Percentiles rank a stretch among this genome's conserved stretches.
Evolutionary conservation across 1,139 yeast species (phyloP).

Genomic region (Nematodospora anomalae): DNA sequence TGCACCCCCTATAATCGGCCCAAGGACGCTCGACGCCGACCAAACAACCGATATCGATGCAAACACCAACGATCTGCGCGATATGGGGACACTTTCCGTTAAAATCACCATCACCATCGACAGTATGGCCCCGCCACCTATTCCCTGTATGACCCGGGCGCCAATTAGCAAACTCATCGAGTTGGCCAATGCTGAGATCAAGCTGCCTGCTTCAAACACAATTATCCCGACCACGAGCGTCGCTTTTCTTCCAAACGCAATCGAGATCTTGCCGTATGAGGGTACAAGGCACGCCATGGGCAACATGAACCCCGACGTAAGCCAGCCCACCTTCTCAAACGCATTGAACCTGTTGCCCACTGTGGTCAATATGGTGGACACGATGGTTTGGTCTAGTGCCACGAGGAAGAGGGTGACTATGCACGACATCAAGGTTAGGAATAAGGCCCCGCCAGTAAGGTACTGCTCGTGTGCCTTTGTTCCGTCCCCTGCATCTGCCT

Average conservation of each 20-base stretch:
- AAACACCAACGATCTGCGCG: slow-evolving; percentile 54
- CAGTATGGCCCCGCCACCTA: slow-evolving; percentile 73
- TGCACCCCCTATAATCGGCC: slow-evolving; percentile 72
- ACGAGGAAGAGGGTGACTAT: slow-evolving; percentile 54
- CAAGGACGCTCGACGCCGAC: slow-evolving; percentile 51
- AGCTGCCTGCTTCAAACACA: slow-evolving; percentile 63
- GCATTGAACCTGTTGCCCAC: slow-evolving; percentile 56
- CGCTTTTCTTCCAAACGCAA: slow-evolving; percentile 60
- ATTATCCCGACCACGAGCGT: slow-evolving; percentile 50
- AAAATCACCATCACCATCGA: slow-evolving; percentile 58
- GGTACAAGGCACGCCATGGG: slow-evolving; percentile 61
- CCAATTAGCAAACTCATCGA: slow-evolving; percentile 64
- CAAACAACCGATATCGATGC: slow-evolving; percentile 53
- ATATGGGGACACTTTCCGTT: slow-evolving; percentile 60
- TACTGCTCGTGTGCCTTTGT: slow-evolving; percentile 50
- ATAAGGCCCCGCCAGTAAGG: slow-evolving; percentile 42
- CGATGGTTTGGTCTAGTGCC: slow-evolving; percentile 70
- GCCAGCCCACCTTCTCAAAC: slow-evolving; percentile 60
- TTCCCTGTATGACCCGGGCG: slow-evolving; percentile 69
- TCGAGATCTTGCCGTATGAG: slow-evolving; percentile 61
- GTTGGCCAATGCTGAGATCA: slow-evolving; percentile 56
- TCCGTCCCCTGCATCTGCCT: slow-evolving; percentile 61
- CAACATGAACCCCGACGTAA: slow-evolving; percentile 58
- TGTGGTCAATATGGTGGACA: slow-evolving; percentile 54
- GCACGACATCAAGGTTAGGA: slow-evolving; percentile 45